These are phyloP conservation scores for Annona squamosa DNA, from an alignment of 164 flowering plant genomes.

Conservation along the genomic window DNA sequence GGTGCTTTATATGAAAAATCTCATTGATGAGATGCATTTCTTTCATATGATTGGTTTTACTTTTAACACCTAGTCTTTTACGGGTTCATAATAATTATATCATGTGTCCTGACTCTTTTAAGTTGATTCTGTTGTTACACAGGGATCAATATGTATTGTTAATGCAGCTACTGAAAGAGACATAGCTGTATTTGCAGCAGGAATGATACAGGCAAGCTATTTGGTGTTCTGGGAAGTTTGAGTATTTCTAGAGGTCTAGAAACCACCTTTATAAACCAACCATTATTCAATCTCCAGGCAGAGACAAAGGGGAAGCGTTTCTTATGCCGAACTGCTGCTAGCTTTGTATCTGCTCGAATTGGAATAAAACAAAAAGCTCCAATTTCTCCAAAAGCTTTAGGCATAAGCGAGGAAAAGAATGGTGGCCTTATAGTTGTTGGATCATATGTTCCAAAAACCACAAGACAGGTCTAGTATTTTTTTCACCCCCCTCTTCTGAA, in stretches of 20 bases:
- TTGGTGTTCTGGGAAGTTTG: background rate
- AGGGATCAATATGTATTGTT: constrained; percentile 90
- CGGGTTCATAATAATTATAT: background rate
- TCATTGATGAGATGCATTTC: background rate
- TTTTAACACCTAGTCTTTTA: background rate
- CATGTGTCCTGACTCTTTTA: background rate
- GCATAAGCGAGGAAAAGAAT: constrained; percentile 42
- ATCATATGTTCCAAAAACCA: constrained; percentile 97
- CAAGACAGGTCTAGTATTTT: constrained; percentile 64
- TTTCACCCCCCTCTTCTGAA: background rate
- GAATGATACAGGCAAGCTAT: constrained; percentile 75
- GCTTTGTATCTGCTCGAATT: constrained; percentile 90
- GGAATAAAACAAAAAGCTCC: constrained; percentile 82
- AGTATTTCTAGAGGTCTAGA: background rate
- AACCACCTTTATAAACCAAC: constrained; percentile 2
- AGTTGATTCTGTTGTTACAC: constrained; percentile 14
- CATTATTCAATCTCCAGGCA: constrained; percentile 49
- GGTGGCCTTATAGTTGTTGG: constrained; percentile 94
- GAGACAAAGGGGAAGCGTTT: constrained; percentile 83
- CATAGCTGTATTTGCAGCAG: constrained; percentile 94
- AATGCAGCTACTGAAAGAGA: constrained; percentile 98
- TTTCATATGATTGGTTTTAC: background rate
- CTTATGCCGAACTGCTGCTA: constrained; percentile 98
- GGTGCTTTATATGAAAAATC: background rate
- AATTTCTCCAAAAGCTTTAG: constrained; percentile 68